phyloP scores from a whole-genome alignment of 176 grass and related monocot genomes.

The Eleusine coracana region DNA sequence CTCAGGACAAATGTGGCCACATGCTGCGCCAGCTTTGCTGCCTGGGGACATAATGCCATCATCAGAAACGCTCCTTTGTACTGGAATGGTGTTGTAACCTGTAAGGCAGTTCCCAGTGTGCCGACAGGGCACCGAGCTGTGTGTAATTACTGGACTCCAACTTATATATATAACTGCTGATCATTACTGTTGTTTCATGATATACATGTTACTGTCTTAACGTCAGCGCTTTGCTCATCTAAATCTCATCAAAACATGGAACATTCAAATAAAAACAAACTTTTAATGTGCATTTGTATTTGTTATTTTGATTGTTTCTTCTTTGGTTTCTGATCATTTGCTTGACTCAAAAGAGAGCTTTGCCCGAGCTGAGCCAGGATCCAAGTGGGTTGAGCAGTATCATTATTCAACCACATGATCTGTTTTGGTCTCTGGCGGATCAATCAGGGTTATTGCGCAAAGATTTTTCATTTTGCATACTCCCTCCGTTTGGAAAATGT shows the following conservation, averaged over 20 bases:
- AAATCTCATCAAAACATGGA: not conserved
- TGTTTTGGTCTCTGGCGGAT: not conserved
- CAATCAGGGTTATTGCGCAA: not conserved
- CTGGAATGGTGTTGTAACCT: not conserved
- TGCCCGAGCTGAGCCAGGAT: not conserved
- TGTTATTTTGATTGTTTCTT: not conserved
- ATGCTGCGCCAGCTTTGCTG: constrained; percentile 9
- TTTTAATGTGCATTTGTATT: not conserved
- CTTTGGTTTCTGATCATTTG: not conserved
- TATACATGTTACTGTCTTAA: not conserved
- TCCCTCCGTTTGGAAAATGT: no score
- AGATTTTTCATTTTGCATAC: not conserved
- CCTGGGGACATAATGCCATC: constrained; percentile 9
- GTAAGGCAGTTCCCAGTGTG: constrained; percentile 28
- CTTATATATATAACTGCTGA: not conserved
- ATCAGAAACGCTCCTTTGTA: not conserved
- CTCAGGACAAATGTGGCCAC: constrained; percentile 5
- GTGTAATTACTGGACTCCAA: not conserved
- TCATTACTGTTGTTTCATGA: not conserved
- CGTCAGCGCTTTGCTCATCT: not conserved
- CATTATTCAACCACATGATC: not conserved
- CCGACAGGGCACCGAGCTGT: constrained; percentile 12
- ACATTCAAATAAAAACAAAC: not conserved
- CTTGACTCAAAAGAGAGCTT: not conserved
- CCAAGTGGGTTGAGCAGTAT: not conserved